phyloP scores from a whole-genome alignment of 2,329 filamentous ascomycete genomes.

The Chrysoporthe deuterocubensis region DNA sequence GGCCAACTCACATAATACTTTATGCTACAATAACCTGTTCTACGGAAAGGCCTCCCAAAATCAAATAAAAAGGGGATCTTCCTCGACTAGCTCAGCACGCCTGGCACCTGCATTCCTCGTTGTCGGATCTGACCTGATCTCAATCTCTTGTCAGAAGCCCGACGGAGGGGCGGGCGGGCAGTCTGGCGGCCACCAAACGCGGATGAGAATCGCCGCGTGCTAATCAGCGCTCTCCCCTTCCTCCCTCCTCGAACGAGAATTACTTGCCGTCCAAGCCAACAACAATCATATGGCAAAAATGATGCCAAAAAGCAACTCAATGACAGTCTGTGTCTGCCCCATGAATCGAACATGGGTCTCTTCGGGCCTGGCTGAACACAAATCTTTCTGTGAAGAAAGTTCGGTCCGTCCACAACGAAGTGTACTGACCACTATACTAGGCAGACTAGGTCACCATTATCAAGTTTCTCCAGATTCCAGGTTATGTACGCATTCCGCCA shows the following conservation, averaged over 20 bases:
- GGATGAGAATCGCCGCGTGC: not conserved
- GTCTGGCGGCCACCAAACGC: not conserved
- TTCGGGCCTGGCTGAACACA: not conserved
- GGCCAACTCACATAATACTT: too few relatives aligned
- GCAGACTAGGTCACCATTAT: constrained; percentile 15
- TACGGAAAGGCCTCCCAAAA: too few relatives aligned
- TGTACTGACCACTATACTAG: constrained; percentile 29
- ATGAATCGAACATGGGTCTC: constrained; percentile 30
- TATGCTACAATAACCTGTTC: too few relatives aligned
- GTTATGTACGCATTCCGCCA: too few relatives aligned
- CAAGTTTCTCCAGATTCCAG: too few relatives aligned
- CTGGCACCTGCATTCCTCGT: too few relatives aligned
- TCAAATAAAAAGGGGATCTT: too few relatives aligned
- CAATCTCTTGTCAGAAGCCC: too few relatives aligned
- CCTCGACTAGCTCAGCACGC: too few relatives aligned
- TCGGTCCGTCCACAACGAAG: constrained; percentile 19
- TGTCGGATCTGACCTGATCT: too few relatives aligned
- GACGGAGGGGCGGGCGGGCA: too few relatives aligned
- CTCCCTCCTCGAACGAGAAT: not conserved
- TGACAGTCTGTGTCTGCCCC: constrained; percentile 21
- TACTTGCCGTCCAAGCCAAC: not conserved
- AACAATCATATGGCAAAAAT: not conserved
- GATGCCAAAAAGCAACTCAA: not conserved
- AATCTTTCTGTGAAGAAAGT: too few relatives aligned
- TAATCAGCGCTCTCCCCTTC: not conserved